Conservation (phyloP, 2,329 filamentous ascomycete species). For the Periconia sp. region DNA sequence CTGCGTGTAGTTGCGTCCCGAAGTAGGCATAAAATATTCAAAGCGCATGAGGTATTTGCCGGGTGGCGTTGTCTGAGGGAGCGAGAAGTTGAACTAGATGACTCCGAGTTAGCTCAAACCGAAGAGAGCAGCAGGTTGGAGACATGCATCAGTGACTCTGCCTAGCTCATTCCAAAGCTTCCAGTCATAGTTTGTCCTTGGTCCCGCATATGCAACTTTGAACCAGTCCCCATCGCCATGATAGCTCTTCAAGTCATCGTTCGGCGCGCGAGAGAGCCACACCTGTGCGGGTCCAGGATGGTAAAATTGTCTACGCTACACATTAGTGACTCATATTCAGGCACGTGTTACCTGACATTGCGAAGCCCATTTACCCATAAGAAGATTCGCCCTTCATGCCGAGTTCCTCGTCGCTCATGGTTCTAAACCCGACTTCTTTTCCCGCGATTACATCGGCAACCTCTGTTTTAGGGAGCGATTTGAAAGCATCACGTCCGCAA, state of each 20-base stretch:
- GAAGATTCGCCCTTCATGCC: neutral
- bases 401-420: neutral
- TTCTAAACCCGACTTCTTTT: conserved; percentile 6
- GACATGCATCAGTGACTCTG: no score
- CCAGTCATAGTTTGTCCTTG: no score
- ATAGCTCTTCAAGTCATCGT: conserved; percentile 11
- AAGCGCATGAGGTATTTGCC: conserved; percentile 5
- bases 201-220: no score
- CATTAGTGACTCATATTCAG: neutral
- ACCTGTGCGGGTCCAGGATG: conserved; percentile 8
- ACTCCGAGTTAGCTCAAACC: no score
- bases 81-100: conserved; percentile 5
- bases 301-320: no score
- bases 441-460: conserved; percentile 13
- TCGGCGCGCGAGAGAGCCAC: conserved; percentile 9
- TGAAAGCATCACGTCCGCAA: conserved; percentile 10
- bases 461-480: conserved; percentile 6
- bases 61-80: neutral
- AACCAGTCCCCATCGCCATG: conserved; percentile 16
- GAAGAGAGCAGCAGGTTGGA: no score
- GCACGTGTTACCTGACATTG: neutral
- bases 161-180: no score
- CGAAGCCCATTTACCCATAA: neutral
- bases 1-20: neutral
- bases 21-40: neutral